These are phyloP conservation scores for Solanum etuberosum DNA, from an alignment of 257 asterid species.

Conservation along the genomic window DNA sequence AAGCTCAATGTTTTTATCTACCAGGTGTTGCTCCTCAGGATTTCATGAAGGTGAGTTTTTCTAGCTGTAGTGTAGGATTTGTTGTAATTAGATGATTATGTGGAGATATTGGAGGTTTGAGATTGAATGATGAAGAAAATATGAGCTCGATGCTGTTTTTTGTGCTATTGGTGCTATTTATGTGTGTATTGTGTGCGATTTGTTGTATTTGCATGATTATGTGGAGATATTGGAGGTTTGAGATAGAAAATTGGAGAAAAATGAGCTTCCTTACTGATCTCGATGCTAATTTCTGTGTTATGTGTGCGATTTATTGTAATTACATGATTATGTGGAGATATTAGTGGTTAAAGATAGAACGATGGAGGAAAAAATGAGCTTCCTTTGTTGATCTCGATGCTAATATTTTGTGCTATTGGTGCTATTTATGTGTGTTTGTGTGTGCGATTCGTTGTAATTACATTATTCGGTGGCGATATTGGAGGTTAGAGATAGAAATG, in stretches of 20 bases:
- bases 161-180: neutral
- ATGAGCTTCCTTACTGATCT: neutral
- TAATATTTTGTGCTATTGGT: neutral
- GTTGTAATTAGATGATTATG: neutral
- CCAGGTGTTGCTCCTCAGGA: constrained; percentile 96
- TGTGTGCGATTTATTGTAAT: neutral
- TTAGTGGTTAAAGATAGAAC: neutral
- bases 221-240: neutral
- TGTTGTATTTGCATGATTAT: neutral
- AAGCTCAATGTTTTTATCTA: constrained; percentile 52
- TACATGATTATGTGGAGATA: neutral
- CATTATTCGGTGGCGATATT: neutral
- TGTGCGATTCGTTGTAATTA: neutral
- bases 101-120: neutral
- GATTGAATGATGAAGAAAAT: neutral
- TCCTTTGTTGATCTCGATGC: neutral
- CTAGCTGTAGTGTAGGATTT: neutral
- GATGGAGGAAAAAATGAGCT: neutral
- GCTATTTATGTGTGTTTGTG: neutral
- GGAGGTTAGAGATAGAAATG: neutral
- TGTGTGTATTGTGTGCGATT: neutral
- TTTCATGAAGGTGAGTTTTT: constrained; percentile 38
- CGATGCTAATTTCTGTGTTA: neutral
- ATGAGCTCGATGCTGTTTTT: neutral
- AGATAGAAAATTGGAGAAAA: neutral